A percentile compares a stretch with the other conserved stretches of the same genome.
Evolutionary conservation across 2,329 filamentous ascomycete species (phyloP).

Genomic region (Colletotrichum graminicola): DNA sequence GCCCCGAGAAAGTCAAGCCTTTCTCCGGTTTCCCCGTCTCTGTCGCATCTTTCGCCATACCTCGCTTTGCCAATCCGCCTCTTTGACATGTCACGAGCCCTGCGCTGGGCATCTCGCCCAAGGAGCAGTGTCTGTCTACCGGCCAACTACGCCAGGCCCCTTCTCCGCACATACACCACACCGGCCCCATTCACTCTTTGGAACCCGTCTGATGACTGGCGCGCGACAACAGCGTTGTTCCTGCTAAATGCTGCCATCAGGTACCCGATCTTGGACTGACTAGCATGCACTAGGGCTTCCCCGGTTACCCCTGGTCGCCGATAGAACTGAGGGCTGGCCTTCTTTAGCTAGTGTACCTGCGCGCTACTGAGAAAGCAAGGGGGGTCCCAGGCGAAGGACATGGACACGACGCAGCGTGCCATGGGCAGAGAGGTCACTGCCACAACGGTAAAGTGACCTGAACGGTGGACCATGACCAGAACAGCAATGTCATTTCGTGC

Average conservation of each 20-base stretch:
- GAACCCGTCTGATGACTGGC: not conserved
- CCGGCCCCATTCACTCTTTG: not conserved
- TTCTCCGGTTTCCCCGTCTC: too few species aligned
- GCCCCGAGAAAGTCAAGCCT: not conserved
- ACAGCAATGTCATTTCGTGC: constrained; percentile 39
- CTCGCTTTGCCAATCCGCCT: not conserved
- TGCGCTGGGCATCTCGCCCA: not conserved
- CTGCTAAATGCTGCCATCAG: constrained; percentile 6
- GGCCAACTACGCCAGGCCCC: too few species aligned
- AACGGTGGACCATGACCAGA: constrained; percentile 39
- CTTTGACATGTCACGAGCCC: not conserved
- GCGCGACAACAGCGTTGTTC: not conserved
- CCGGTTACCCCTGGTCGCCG: not conserved
- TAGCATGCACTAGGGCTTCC: not conserved
- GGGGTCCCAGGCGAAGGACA: constrained; percentile 2
- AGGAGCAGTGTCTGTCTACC: not conserved
- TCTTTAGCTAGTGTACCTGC: not conserved
- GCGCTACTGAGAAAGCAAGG: too few species aligned
- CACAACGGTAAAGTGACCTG: constrained; percentile 28
- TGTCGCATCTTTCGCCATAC: not conserved
- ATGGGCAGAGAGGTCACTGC: constrained; percentile 21
- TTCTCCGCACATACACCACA: not conserved
- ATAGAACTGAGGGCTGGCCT: not conserved
- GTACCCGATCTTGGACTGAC: constrained; percentile 12
- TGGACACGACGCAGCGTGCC: constrained; percentile 6